Conservation (phyloP, 2,329 filamentous ascomycete genomes). For the Pyrenochaeta sp. region DNA sequence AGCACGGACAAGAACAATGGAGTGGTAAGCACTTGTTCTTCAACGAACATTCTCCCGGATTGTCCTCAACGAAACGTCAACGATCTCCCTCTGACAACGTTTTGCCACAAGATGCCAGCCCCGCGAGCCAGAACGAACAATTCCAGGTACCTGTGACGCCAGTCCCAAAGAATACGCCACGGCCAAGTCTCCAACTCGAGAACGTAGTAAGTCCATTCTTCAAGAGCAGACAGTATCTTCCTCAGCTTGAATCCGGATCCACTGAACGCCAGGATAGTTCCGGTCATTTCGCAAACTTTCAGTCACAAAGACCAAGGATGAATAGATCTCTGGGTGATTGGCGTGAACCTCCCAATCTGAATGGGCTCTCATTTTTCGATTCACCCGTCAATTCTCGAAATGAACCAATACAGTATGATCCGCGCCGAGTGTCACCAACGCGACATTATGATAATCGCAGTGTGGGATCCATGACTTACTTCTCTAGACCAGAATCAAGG, state of each 20-base stretch:
- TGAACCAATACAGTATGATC: conserved; percentile 16
- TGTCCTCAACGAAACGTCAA: no score
- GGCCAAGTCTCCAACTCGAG: conserved; percentile 25
- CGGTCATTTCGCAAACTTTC: conserved; percentile 36
- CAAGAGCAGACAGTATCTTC: conserved; percentile 26
- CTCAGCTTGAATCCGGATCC: conserved; percentile 20
- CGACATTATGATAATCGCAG: conserved; percentile 14
- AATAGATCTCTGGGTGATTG: conserved; percentile 13
- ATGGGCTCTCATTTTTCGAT: conserved; percentile 48
- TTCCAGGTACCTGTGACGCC: conserved; percentile 15
- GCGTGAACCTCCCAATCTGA: conserved; percentile 36
- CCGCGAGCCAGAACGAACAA: conserved; percentile 7
- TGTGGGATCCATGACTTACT: conserved; percentile 19
- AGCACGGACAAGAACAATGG: background rate
- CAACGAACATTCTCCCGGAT: no score
- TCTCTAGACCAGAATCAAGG: conserved; percentile 13
- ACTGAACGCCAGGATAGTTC: conserved; percentile 39
- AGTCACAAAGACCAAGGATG: conserved; percentile 25
- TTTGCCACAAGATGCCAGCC: conserved; percentile 8
- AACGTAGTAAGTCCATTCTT: conserved; percentile 53
- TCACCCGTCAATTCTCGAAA: conserved; percentile 32
- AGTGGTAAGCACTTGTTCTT: no score
- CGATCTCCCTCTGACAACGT: conserved; percentile 1
- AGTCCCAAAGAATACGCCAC: conserved; percentile 14
- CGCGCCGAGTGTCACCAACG: conserved; percentile 2